Percentiles rank a stretch among this genome's conserved stretches.
Conservation (phyloP, 2,329 filamentous ascomycete genomes). For the Incumbomyces lentus region DNA sequence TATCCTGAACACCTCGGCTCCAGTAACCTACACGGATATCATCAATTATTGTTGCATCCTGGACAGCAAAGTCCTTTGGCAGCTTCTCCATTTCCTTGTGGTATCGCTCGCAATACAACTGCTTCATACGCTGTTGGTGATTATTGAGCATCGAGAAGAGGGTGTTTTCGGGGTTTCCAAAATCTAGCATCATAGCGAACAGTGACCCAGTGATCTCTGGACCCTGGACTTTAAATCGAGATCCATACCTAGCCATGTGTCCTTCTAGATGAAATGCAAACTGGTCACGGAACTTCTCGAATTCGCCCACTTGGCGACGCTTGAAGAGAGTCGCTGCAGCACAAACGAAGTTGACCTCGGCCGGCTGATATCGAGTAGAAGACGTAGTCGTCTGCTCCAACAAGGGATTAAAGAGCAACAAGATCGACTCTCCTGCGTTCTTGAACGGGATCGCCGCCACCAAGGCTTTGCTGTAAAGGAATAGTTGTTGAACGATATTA, state of each 20-base stretch:
- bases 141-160: slow-evolving; percentile 23
- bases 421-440: slow-evolving; percentile 47
- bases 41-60: background rate
- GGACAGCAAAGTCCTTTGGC: slow-evolving; percentile 2
- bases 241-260: slow-evolving; percentile 37
- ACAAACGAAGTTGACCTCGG: slow-evolving; percentile 43
- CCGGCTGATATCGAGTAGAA: slow-evolving; percentile 19
- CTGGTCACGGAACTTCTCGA: slow-evolving; percentile 28
- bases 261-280: slow-evolving; percentile 38
- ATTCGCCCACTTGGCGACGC: slow-evolving; percentile 26
- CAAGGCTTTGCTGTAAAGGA: slow-evolving; percentile 50
- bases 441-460: slow-evolving; percentile 45
- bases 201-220: slow-evolving; percentile 46
- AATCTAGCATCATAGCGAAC: slow-evolving; percentile 46
- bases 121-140: slow-evolving; percentile 4
- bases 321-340: slow-evolving; percentile 43
- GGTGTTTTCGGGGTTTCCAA: slow-evolving; percentile 34
- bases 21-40: background rate
- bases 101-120: background rate
- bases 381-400: slow-evolving; percentile 30
- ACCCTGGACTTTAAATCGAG: slow-evolving; percentile 44
- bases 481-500: slow-evolving; percentile 42
- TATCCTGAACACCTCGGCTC: background rate
- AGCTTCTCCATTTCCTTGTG: background rate
- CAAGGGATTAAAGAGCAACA: slow-evolving; percentile 44